A percentile compares a stretch with the other conserved stretches of the same genome.
Conservation (phyloP, 2,329 filamentous ascomycete species). For the Aspergillus neotritici region DNA sequence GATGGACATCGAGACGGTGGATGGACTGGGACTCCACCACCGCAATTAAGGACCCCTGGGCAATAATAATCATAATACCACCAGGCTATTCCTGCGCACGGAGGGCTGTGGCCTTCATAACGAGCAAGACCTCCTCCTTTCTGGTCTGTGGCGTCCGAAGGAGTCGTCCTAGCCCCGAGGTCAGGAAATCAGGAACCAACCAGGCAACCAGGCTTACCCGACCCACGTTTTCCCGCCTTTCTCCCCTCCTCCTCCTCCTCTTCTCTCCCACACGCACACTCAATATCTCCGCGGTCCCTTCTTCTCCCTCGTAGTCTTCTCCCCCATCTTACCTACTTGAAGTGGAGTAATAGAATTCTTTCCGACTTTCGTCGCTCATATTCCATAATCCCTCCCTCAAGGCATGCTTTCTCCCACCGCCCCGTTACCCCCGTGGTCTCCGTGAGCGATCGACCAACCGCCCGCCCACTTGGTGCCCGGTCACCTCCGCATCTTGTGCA, state of each 20-base stretch:
- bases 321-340: too few relatives aligned
- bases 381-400: neutral
- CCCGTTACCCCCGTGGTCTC: constrained; percentile 6
- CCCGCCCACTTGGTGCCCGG: constrained; percentile 6
- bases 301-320: neutral
- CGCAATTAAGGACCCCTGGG: too few relatives aligned
- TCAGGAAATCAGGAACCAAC: constrained; percentile 56
- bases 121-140: too few relatives aligned
- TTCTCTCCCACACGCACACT: neutral
- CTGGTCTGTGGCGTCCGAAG: too few relatives aligned
- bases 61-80: too few relatives aligned
- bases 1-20: too few relatives aligned
- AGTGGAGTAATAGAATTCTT: too few relatives aligned
- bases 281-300: neutral
- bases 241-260: constrained; percentile 8
- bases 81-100: neutral
- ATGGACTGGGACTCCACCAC: too few relatives aligned
- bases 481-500: constrained; percentile 16
- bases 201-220: constrained; percentile 2
- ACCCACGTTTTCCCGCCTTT: constrained; percentile 1
- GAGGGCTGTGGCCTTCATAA: neutral
- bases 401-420: constrained; percentile 4
- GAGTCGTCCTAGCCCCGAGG: constrained; percentile 6
- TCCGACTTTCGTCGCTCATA: neutral
- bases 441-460: constrained; percentile 12